Conservation (phyloP, 164 flowering plant species). For the Piper longum region DNA sequence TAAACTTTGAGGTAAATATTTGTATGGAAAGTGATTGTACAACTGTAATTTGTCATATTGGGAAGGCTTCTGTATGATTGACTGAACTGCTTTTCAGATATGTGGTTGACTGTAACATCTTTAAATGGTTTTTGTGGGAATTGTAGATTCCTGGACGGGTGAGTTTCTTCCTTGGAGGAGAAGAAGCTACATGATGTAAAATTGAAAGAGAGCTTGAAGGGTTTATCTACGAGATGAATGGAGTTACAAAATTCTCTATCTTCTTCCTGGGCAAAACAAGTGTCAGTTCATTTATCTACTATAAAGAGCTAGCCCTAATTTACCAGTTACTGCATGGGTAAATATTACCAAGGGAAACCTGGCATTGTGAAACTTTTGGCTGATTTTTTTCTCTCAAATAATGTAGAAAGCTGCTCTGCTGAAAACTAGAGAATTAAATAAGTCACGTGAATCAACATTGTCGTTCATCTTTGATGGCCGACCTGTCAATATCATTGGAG, state of each 20-base stretch:
- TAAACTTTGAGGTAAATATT: background rate
- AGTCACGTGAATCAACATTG: slow-evolving; percentile 67
- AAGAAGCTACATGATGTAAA: slow-evolving; percentile 80
- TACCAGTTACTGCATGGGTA: background rate
- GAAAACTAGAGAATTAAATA: slow-evolving; percentile 84
- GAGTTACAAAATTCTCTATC: slow-evolving; percentile 80
- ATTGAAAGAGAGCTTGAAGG: slow-evolving; percentile 80
- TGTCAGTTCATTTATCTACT: slow-evolving; percentile 3
- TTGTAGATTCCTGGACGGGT: slow-evolving; percentile 75
- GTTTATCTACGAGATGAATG: slow-evolving; percentile 61
- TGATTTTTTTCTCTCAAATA: background rate
- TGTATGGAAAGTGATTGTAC: background rate
- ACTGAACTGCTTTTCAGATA: background rate
- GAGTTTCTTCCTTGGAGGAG: slow-evolving; percentile 70
- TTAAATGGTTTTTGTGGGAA: slow-evolving; percentile 1
- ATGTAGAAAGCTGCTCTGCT: slow-evolving; percentile 72
- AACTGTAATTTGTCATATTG: too few species aligned
- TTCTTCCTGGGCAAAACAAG: slow-evolving; percentile 93
- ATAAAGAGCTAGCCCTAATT: background rate
- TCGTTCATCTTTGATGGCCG: slow-evolving; percentile 90
- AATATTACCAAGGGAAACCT: background rate
- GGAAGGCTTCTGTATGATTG: background rate
- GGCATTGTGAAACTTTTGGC: background rate
- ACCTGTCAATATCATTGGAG: slow-evolving; percentile 83
- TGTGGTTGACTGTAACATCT: background rate